These are phyloP conservation scores for Termitomyces heimii DNA, from an alignment of 768 basidiomycete species.

Conservation along the genomic window DNA sequence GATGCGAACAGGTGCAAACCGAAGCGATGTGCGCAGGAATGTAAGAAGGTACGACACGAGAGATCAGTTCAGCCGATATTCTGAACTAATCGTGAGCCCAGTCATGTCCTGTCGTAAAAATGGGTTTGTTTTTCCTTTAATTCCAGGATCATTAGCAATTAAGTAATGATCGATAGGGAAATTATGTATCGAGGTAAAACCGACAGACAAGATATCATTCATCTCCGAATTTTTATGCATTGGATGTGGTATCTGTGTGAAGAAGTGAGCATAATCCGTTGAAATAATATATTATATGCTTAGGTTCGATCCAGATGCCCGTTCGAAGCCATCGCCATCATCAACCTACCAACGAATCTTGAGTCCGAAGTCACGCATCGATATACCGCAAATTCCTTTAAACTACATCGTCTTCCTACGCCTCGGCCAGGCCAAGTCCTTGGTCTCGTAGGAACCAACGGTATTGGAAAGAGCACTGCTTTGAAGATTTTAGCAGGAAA, in stretches of 20 bases:
- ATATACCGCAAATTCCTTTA: constrained; percentile 98
- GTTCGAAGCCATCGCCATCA: constrained; percentile 98
- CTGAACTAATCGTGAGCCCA: constrained; percentile 11
- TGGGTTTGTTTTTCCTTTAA: constrained; percentile 11
- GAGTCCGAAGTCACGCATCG: constrained; percentile 96
- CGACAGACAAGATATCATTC: constrained; percentile 96
- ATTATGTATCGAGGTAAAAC: constrained; percentile 96
- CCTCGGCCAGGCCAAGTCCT: constrained; percentile 97
- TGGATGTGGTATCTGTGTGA: constrained; percentile 99
- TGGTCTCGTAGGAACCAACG: constrained; percentile 98
- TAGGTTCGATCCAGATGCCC: constrained; percentile 64
- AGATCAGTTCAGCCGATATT: constrained; percentile 2
- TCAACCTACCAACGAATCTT: constrained; percentile 97
- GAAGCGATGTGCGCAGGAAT: constrained; percentile 95
- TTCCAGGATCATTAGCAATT: background rate
- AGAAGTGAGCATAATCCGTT: constrained; percentile 67
- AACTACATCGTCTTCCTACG: constrained; percentile 95
- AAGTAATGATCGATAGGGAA: constrained; percentile 52
- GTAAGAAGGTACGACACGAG: constrained; percentile 71
- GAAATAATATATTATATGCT: background rate
- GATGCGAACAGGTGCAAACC: constrained; percentile 93
- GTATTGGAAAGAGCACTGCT: constrained; percentile 98
- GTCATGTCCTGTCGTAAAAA: constrained; percentile 22
- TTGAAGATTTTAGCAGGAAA: constrained; percentile 96
- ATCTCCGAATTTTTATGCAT: constrained; percentile 99